These are phyloP conservation scores for Edaphochlamys debaryana DNA, from an alignment of 139 green algal genomes.

Conservation along the genomic window DNA sequence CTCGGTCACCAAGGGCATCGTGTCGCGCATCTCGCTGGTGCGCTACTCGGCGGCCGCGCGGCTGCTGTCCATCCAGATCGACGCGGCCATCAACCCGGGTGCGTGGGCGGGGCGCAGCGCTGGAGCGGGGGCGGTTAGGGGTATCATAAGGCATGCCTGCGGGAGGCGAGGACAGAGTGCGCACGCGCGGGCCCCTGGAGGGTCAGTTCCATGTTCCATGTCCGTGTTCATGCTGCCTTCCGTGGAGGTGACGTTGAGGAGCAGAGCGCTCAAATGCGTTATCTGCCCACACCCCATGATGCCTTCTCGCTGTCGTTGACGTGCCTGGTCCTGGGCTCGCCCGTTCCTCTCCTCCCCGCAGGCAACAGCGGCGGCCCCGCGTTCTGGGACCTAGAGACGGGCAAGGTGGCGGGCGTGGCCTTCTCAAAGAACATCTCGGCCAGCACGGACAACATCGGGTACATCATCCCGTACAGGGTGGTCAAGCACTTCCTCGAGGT, in stretches of 20 bases:
- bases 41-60: conserved; percentile 57
- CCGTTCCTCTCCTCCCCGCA: no score
- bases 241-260: no score
- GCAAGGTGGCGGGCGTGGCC: conserved; percentile 59
- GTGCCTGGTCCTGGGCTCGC: no score
- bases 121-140: not conserved
- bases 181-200: no score
- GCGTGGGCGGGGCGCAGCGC: not conserved
- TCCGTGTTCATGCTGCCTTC: no score
- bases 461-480: conserved; percentile 76
- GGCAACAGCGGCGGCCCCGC: conserved; percentile 84
- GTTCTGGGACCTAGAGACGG: conserved; percentile 67
- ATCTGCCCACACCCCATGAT: no score
- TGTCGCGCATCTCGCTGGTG: conserved; percentile 66
- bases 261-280: no score
- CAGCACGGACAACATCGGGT: conserved; percentile 83
- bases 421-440: conserved; percentile 65
- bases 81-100: conserved; percentile 77
- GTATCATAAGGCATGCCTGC: no score
- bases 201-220: no score
- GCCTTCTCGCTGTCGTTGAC: no score
- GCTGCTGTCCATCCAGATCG: conserved; percentile 77
- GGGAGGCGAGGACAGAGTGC: no score
- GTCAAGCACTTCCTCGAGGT: conserved; percentile 37
- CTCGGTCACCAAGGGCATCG: conserved; percentile 66